Base-by-base conservation (phyloP, 768 basidiomycete species). In the Suillus spraguei region DNA sequence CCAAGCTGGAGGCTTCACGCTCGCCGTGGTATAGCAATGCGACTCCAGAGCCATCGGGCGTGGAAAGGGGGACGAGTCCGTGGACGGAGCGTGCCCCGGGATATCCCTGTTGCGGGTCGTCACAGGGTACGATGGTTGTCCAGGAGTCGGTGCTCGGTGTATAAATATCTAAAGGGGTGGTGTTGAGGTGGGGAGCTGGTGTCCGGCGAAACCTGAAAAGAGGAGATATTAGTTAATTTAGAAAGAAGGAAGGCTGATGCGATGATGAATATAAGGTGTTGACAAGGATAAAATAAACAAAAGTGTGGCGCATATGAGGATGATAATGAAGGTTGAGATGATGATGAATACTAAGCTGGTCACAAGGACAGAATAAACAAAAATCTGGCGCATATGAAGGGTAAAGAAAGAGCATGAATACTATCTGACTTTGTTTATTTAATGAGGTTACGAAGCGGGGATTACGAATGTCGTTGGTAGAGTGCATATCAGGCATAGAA, bases 21-120 rank as follows among this genome's bases (percentile, higher is more conserved):
- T 81, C 77, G 2, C 82, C 82, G 36, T 78, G 67, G 53, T 76
- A 76, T 20, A 80, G 65, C 8, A 78, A 59, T 1, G 77, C 79
- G 20, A 78, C 61, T 20, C 50, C 14, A 16, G 59, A 17, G 13
- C 44, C 61, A 28, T 55, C 47, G 17, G 58, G 9, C 0, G 62
- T 13, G 14, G 56, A 54, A 13, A 78, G 73, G 5, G 71, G 72
- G 4, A 71, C 68, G 58, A 78, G 72, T 1, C 77, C 78, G 62
- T 74, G 75, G 10, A 78, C 81, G 24, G 76, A 76, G 14, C 77
- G 70, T 0, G 74, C 63, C 0, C 68, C 78, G 0, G 77, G 81
- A 28, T 39, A 69, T 28, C 71, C 75, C 39, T 75, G 68, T 6
- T 60, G 61, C 0, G 73, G 65, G 22, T 77, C 77, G 1, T 72